Percentiles rank a stretch among this genome's conserved stretches.
These are phyloP conservation scores for Xylariaceae sp. DNA, from an alignment of 2,329 filamentous ascomycete genomes.

Conservation along the genomic window DNA sequence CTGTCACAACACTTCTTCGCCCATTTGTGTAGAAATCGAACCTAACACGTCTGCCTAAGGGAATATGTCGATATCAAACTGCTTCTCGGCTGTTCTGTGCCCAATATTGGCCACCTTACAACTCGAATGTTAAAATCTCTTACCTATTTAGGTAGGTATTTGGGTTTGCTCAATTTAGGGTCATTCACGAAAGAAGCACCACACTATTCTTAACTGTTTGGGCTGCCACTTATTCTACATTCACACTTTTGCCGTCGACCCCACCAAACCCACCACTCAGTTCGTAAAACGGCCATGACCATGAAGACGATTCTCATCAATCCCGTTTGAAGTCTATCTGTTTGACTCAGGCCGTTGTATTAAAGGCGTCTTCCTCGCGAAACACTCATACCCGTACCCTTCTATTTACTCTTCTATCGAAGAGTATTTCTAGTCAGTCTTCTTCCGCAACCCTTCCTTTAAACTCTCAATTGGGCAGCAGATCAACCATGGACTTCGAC, in stretches of 20 bases:
- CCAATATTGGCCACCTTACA: not conserved
- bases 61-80: not conserved
- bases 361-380: not conserved
- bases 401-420: not conserved
- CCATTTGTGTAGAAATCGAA: not conserved
- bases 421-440: not conserved
- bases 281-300: not conserved
- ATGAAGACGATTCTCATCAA: not conserved
- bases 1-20: not conserved
- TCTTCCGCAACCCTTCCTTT: not conserved
- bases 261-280: not conserved
- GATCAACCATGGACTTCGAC: not conserved
- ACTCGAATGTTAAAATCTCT: no score
- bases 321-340: not conserved
- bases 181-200: not conserved
- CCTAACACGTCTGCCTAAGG: not conserved
- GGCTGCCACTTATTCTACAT: not conserved
- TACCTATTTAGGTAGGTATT: not conserved
- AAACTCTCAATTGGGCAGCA: not conserved
- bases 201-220: not conserved
- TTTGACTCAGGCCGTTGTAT: not conserved
- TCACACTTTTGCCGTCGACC: not conserved
- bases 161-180: not conserved
- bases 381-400: not conserved
- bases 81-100: not conserved